phyloP scores from a whole-genome alignment of 1,284 basidiomycete genomes.

The Lentinula novae-zelandiae region DNA sequence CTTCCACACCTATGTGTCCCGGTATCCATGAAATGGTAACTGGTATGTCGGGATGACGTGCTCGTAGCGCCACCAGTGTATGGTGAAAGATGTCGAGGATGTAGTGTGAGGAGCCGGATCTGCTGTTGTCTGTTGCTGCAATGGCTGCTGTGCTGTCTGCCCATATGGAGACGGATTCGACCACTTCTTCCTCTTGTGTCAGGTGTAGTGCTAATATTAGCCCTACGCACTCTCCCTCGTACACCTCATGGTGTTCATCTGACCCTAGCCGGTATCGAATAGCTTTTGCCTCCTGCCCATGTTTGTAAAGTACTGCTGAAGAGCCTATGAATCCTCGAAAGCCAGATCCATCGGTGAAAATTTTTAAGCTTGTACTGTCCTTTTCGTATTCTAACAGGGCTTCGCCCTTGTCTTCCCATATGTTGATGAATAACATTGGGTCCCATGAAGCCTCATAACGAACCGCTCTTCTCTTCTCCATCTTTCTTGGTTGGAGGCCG shows the following conservation, averaged over 20 bases:
- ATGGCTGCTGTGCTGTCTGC: no score
- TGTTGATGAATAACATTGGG: slow-evolving; percentile 13
- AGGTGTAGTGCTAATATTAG: no score
- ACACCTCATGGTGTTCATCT: no score
- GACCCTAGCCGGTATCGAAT: no score
- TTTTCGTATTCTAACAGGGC: slow-evolving; percentile 13
- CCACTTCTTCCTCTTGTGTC: no score
- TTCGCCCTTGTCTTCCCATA: slow-evolving; percentile 17
- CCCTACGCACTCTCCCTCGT: no score
- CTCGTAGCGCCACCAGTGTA: no score
- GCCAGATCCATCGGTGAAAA: not conserved
- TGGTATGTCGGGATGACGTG: not conserved
- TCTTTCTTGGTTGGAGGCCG: not conserved
- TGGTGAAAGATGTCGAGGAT: not conserved
- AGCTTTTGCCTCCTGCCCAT: no score
- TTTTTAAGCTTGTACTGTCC: not conserved
- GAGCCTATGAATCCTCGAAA: not conserved
- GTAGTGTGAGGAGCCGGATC: no score
- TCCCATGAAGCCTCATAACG: not conserved
- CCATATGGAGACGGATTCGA: no score
- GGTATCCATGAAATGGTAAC: not conserved
- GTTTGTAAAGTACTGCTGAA: not conserved
- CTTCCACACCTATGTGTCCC: not conserved
- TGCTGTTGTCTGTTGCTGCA: no score
- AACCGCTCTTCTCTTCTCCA: not conserved